These are phyloP conservation scores for Mrakia hoshinonis DNA, from an alignment of 768 basidiomycete species.

Conservation along the genomic window DNA sequence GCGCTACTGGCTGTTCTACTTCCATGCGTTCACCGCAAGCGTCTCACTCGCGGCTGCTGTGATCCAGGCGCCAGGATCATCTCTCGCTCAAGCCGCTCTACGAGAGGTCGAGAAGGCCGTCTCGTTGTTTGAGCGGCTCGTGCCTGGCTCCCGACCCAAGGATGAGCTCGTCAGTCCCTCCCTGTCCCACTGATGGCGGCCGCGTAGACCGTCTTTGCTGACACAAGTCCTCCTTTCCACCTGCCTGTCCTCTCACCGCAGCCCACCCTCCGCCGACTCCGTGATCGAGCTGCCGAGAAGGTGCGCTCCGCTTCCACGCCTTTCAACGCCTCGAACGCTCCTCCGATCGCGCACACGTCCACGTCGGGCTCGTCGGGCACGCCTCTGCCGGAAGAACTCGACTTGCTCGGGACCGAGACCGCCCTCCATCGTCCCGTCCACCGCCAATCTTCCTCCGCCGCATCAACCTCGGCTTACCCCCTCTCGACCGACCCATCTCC, in stretches of 20 bases:
- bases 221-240: too few species aligned
- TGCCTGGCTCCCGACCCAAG: neutral
- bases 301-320: neutral
- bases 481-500: neutral
- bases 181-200: neutral
- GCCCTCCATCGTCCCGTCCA: conserved; percentile 3
- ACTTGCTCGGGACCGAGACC: conserved; percentile 13
- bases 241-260: neutral
- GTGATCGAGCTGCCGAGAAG: conserved; percentile 10
- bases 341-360: neutral
- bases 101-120: conserved; percentile 18
- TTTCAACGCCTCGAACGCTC: neutral
- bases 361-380: neutral
- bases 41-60: conserved; percentile 12
- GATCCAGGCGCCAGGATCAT: conserved; percentile 2
- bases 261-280: conserved; percentile 9
- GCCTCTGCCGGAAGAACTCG: conserved; percentile 3
- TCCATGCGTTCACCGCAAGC: conserved; percentile 11
- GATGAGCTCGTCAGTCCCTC: conserved; percentile 20
- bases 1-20: neutral
- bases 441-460: neutral
- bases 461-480: neutral
- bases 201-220: too few species aligned
- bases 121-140: conserved; percentile 9
- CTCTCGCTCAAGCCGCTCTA: conserved; percentile 4